phyloP scores from a whole-genome alignment of 2,329 filamentous ascomycete species.

The Botrytis fabae region DNA sequence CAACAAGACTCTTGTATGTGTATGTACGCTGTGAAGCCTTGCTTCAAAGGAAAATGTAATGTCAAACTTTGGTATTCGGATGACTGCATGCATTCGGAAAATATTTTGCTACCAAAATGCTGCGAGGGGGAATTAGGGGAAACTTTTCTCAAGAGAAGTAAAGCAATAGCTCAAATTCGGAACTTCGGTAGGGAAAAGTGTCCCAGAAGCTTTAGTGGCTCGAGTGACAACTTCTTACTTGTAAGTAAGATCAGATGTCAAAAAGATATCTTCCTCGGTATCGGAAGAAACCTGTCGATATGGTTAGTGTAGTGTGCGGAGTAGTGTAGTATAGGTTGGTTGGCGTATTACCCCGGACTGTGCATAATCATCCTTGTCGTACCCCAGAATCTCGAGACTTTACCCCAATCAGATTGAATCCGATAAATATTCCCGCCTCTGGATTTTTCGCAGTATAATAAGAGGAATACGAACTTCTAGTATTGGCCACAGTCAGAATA shows the following conservation, averaged over 20 bases:
- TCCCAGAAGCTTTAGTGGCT: background rate
- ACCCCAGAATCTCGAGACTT: constrained; percentile 20
- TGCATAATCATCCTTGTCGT: constrained; percentile 14
- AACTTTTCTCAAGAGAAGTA: background rate
- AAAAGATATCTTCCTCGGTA: constrained; percentile 16
- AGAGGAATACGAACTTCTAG: background rate
- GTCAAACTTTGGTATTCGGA: background rate
- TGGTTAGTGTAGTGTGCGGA: background rate
- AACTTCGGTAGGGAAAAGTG: background rate
- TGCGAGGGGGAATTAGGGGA: background rate
- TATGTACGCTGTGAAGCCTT: background rate
- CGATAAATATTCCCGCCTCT: background rate
- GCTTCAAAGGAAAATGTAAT: background rate
- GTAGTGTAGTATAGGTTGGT: background rate
- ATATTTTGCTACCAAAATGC: background rate
- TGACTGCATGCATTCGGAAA: constrained; percentile 3
- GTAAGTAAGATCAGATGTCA: constrained; percentile 14
- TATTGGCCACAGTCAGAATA: background rate
- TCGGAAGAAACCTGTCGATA: background rate
- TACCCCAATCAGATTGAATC: constrained; percentile 6
- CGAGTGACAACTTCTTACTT: background rate
- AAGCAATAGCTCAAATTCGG: background rate
- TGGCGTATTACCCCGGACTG: constrained; percentile 7
- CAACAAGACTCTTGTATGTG: background rate
- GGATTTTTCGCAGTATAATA: background rate